Evolutionary conservation across 2,329 filamentous ascomycete species (phyloP).

Genomic region (Colletotrichum sp.): DNA sequence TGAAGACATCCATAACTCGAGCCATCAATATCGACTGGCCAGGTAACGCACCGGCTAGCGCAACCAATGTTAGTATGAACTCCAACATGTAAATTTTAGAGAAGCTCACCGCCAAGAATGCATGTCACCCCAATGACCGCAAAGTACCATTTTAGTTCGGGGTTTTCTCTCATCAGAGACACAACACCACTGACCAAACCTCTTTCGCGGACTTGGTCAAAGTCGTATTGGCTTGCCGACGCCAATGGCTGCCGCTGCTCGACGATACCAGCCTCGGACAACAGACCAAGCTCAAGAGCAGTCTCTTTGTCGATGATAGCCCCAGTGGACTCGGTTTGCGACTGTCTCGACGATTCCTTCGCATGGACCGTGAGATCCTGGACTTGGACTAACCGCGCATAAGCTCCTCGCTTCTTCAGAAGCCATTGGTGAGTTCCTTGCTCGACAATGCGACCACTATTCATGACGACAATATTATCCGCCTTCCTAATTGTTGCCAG

Average conservation of each 20-base stretch:
- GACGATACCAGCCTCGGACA: neutral
- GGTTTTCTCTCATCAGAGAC: neutral
- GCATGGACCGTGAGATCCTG: constrained; percentile 17
- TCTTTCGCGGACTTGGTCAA: neutral
- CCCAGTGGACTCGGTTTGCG: neutral
- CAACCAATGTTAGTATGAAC: neutral
- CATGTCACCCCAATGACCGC: neutral
- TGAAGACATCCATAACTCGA: constrained; percentile 45
- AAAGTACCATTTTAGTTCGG: neutral
- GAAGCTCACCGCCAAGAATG: neutral
- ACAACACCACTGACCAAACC: neutral
- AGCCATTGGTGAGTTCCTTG: constrained; percentile 30
- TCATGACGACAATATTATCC: constrained; percentile 36
- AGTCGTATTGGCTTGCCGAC: neutral
- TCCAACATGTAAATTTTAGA: neutral
- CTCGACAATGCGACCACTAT: constrained; percentile 31
- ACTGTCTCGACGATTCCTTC: neutral
- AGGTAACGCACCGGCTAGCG: constrained; percentile 39
- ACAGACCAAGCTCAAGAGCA: neutral
- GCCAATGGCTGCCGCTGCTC: neutral
- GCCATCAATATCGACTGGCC: constrained; percentile 48
- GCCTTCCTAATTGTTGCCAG: constrained; percentile 42
- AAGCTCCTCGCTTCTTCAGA: constrained; percentile 11
- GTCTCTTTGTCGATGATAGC: neutral
- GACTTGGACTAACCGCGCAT: constrained; percentile 25